Evolutionary conservation across 768 basidiomycete genomes (phyloP), one percentile per base, ranked within the genome.

Genomic region (Neoboletus subvelutipes): DNA sequence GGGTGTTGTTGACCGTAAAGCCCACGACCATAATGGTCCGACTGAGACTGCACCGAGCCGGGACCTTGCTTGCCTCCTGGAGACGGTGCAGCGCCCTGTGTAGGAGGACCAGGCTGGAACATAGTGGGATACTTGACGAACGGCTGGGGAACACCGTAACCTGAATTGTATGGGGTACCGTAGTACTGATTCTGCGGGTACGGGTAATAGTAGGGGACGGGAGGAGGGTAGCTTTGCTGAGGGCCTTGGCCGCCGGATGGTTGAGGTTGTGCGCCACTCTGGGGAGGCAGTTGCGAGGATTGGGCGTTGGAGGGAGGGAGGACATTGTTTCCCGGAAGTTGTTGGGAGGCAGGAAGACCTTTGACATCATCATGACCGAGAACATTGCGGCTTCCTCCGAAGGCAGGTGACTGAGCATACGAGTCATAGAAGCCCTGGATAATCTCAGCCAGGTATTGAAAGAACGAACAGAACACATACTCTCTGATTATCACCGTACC

Each of bases 101-200:
- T 84, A 22, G 87, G 86, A 17, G 86, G 86, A 10, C 83, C 85
- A 33, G 84, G 80, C 63, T 86, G 85, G 77, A 87, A 90, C 74
- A 90, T 84, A 31, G 87, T 71, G 2, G 88, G 87, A 66, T 90
- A 91, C 73, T 91, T 88, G 68, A 86, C 83, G 67, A 85, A 88
- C 4, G 83, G 84, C 64, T 87, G 85, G 8, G 88, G 85, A 12
- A 81, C 74, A 43, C 74, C 74, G 55, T 82, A 81, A 15, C 76
- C 77, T 10, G 67, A 87, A 57, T 76, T 80, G 75, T 91, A 91
- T 5, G 89, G 86, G 1, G 81, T 75, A 47, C 87, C 85, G 60
- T 89, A 91, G 72, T 85, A 90, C 64, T 90, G 87, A 63, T 84
- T 87, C 67, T 88, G 87, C 4, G 85, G 84, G 70, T 86, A 89